Evolutionary conservation across 129 eudicot genomes (phyloP), one percentile per base, ranked within the genome.

Genomic region (Flaveria brownii): DNA sequence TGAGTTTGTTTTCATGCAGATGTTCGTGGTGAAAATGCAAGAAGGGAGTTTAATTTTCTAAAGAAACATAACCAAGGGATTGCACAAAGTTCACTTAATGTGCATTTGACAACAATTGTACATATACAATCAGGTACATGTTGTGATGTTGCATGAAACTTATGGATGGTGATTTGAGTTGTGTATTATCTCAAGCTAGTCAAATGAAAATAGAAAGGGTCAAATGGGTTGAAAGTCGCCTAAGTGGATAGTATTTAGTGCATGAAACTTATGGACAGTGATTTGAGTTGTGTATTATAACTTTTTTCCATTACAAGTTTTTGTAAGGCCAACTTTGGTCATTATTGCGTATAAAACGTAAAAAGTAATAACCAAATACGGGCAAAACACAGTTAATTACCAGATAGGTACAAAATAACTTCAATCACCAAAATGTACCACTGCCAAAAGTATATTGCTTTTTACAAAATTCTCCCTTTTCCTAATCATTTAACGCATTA

Each of bases 21-120:
- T 86, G 71, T 93, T 25, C 92, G 91, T 79, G 95, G 97, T 79
- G 96, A 90, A 80, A 86, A 80, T 80, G 86, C 82, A 51, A 88
- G 87, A 83, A 87, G 85, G 78, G 69, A 84, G 78, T 84, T 74
- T 74, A 72, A 60, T 62, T 70, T 65, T 42, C 25, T 84, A 66
- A 68, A 79, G 52, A 62, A 77, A 67, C 55, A 77, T 73, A 84
- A 76, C 63, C 75, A 75, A 46, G 80, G 80, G 68, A 78, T 76
- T 83, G 81, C 87, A 39, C 72, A 54, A 49, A 49, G 55, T 47
- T 77, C 81, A 69, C 78, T 83, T 46, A 87, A 91, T 71, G 86
- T 84, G 77, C 81, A 87, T 80, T 83, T 78, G 78, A 74, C 56
- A 61, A 96, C 93, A 56, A 81, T 85, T 77, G 85, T 89, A 13